Evolutionary conservation across 768 basidiomycete species (phyloP), one percentile per base, ranked within the genome.

Genomic region (Auricularia sp.): DNA sequence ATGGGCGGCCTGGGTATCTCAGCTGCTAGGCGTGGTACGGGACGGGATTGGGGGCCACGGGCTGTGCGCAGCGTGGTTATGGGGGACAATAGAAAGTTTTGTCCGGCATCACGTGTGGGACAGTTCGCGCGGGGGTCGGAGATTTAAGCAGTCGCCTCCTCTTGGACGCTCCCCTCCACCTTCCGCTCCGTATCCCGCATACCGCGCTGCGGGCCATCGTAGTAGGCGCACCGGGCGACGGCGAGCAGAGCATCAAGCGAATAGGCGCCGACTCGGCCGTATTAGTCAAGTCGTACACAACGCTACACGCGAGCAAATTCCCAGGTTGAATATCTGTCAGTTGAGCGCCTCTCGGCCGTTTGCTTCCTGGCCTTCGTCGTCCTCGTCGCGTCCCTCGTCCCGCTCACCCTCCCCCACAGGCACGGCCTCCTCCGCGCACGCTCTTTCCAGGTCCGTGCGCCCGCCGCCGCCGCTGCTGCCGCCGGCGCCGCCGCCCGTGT

Each of bases 371-470:
- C 47, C 21, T 21, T 21, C 47, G 39, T 42, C 39, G 39, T 21
- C 47, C 47, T 51, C 47, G 47, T 51, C 47, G 47, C 47, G 18
- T 21, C 18, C 47, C 47, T 51, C 47, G 47, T 51, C 47, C 47
- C 47, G 18, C 18, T 51, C 10, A 51, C 47, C 62, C 65, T 66
- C 43, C 65, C 21, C 62, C 70, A 71, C 75, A 84, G 84, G 85
- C 78, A 79, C 84, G 85, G 85, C 85, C 83, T 84, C 85, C 84
- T 87, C 84, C 84, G 84, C 79, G 70, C 34, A 61, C 59, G 23
- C 59, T 61, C 59, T 61, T 39, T 61, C 34, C 8, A 18, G 36
- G 59, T 61, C 23, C 59, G 21, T 18, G 11, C 11, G 14, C 47
- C 18, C 10, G 11, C 21, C 47, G 47, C 21, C 47, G 47, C 6